Conservation (phyloP, 2,329 filamentous ascomycete species). For the Penicillium crustosum region DNA sequence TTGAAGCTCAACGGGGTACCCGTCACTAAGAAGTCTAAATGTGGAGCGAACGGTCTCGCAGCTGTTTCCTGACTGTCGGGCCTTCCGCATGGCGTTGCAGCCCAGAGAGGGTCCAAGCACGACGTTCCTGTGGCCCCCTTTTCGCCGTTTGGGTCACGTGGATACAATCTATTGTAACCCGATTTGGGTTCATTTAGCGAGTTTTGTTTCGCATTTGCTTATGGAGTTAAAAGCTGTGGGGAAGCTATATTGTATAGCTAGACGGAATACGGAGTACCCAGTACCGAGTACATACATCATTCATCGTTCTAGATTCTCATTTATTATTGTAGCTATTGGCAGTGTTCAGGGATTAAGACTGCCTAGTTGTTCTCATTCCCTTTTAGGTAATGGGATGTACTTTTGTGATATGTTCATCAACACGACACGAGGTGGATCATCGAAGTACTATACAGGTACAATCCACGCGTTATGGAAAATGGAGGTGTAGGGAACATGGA, state of each 20-base stretch:
- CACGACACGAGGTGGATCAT: not conserved
- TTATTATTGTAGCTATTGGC: not conserved
- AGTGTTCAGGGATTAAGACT: not conserved
- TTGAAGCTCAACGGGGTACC: not conserved
- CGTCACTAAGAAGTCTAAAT: slow-evolving; percentile 7
- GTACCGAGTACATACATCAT: not conserved
- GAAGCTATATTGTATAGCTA: not conserved
- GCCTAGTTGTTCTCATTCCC: not conserved
- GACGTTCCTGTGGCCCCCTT: slow-evolving; percentile 4
- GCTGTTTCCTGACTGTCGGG: slow-evolving; percentile 40
- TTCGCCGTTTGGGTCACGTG: slow-evolving; percentile 19
- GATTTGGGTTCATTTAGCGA: not conserved
- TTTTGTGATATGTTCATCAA: not conserved
- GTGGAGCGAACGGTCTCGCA: slow-evolving; percentile 40
- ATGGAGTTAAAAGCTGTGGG: not conserved
- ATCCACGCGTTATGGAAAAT: not conserved
- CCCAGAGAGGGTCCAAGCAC: slow-evolving; percentile 26
- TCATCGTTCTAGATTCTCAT: not conserved
- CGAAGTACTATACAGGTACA: not conserved
- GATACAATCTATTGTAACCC: not conserved
- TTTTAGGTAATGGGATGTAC: not conserved
- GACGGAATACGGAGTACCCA: not conserved
- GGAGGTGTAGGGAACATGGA: not conserved
- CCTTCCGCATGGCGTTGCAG: slow-evolving; percentile 25
- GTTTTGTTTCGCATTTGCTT: not conserved